These are phyloP conservation scores for Trametes versicolor DNA, from an alignment of 1,284 basidiomycete genomes.

Conservation along the genomic window DNA sequence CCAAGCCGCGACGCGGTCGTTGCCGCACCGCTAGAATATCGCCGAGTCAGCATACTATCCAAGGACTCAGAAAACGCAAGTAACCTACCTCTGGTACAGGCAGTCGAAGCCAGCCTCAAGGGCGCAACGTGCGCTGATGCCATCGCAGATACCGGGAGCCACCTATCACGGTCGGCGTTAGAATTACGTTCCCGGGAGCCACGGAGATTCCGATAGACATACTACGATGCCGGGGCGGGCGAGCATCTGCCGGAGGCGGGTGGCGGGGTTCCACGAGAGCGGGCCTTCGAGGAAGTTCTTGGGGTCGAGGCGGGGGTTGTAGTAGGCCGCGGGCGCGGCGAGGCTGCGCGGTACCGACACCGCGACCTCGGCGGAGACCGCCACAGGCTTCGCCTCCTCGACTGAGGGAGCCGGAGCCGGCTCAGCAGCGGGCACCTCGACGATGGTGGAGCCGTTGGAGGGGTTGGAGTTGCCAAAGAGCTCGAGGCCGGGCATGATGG, in stretches of 20 bases:
- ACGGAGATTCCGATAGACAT: conserved; percentile 41
- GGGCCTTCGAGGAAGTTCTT: conserved; percentile 76
- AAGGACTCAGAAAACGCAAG: conserved; percentile 5
- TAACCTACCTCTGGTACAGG: conserved; percentile 68
- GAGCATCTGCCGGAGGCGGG: conserved; percentile 79
- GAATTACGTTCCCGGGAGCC: neutral
- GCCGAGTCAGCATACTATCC: conserved; percentile 4
- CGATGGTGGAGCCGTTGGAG: conserved; percentile 30
- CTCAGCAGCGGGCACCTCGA: conserved; percentile 30
- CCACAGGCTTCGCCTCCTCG: conserved; percentile 27
- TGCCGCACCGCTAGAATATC: conserved; percentile 65
- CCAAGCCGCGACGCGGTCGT: conserved; percentile 83
- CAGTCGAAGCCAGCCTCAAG: conserved; percentile 82
- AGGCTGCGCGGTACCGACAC: conserved; percentile 26
- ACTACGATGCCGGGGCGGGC: conserved; percentile 82
- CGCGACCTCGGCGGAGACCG: conserved; percentile 14
- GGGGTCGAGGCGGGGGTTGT: conserved; percentile 70
- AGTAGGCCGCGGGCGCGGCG: conserved; percentile 49
- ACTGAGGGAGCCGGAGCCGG: conserved; percentile 24
- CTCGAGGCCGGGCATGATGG: conserved; percentile 55
- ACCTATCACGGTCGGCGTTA: conserved; percentile 49
- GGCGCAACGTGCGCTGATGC: conserved; percentile 82
- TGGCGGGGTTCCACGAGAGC: conserved; percentile 71
- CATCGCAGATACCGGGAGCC: conserved; percentile 84
- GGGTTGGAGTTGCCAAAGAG: conserved; percentile 47